These are phyloP conservation scores for Leccinum rimulosum DNA, from an alignment of 768 basidiomycete genomes.

Conservation along the genomic window DNA sequence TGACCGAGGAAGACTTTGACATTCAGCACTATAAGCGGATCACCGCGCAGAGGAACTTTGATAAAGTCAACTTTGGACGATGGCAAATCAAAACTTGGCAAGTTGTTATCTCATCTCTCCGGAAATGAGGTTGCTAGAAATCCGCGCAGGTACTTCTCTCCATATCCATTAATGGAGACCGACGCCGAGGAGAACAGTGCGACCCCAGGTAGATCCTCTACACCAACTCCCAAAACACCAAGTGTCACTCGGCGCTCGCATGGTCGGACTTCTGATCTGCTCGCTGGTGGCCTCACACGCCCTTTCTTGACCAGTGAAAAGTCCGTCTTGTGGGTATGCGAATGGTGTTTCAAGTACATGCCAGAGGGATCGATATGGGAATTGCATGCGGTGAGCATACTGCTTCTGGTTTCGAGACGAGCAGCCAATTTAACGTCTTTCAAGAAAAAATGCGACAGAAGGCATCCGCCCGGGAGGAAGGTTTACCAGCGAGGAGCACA, in stretches of 20 bases:
- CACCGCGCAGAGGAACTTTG: constrained; percentile 77
- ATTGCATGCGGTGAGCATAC: constrained; percentile 53
- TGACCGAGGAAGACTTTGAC: constrained; percentile 72
- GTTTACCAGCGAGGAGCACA: constrained; percentile 90
- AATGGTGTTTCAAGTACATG: constrained; percentile 98
- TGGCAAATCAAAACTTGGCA: constrained; percentile 91
- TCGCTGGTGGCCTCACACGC: constrained; percentile 60
- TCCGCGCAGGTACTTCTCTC: constrained; percentile 81
- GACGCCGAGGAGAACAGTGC: constrained; percentile 52
- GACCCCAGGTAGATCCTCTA: constrained; percentile 23
- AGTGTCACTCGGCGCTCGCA: constrained; percentile 59
- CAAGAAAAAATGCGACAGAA: constrained; percentile 65
- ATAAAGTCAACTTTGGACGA: constrained; percentile 79
- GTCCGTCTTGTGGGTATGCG: constrained; percentile 76
- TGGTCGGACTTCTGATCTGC: constrained; percentile 70
- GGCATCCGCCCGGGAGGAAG: constrained; percentile 80
- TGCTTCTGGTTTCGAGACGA: constrained; percentile 4
- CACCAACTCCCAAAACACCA: constrained; percentile 40
- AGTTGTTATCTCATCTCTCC: constrained; percentile 13
- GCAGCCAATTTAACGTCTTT: constrained; percentile 12
- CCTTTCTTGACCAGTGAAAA: constrained; percentile 45
- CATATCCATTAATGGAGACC: constrained; percentile 75
- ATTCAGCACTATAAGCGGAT: constrained; percentile 65
- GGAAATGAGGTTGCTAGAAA: neutral
- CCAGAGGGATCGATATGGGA: constrained; percentile 69